Evolutionary conservation across 1,139 yeast genomes (phyloP).

Genomic region (Diutina mesorugosa): DNA sequence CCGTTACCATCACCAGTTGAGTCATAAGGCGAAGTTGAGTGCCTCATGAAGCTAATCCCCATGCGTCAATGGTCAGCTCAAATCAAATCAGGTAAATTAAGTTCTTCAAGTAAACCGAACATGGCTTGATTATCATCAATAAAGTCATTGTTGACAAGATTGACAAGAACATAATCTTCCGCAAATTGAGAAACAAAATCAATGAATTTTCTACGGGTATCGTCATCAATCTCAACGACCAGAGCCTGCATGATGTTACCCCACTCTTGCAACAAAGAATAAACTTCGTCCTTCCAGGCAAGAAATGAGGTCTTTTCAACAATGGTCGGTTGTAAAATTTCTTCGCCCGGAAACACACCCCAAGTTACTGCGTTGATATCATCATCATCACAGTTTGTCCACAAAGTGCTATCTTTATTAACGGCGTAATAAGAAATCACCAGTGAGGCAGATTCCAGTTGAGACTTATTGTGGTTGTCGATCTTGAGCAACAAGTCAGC

Average conservation of each 20-base stretch:
- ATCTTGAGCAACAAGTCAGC: conserved; percentile 18
- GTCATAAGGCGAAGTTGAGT: not conserved
- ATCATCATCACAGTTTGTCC: conserved; percentile 56
- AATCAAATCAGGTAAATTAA: not conserved
- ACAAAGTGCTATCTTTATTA: conserved; percentile 44
- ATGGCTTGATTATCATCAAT: conserved; percentile 35
- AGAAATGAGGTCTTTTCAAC: conserved; percentile 81
- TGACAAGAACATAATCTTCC: conserved; percentile 60
- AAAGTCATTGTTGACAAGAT: conserved; percentile 85
- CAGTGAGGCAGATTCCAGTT: conserved; percentile 11
- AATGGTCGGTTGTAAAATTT: conserved; percentile 82
- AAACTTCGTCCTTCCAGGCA: conserved; percentile 97
- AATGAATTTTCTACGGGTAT: conserved; percentile 10
- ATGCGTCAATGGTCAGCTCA: not conserved
- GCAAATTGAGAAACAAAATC: conserved; percentile 37
- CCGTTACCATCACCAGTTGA: not conserved
- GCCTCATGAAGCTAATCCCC: conserved; percentile 1
- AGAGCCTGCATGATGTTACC: conserved; percentile 34
- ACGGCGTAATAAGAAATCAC: conserved; percentile 73
- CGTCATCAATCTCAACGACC: conserved; percentile 12
- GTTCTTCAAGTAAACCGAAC: conserved; percentile 17
- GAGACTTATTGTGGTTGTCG: conserved; percentile 25
- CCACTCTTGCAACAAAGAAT: conserved; percentile 78
- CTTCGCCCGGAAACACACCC: conserved; percentile 94
- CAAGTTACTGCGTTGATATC: conserved; percentile 94